These are phyloP conservation scores for Cyamopsis tetragonoloba DNA, from an alignment of 306 rosid species.

Conservation along the genomic window DNA sequence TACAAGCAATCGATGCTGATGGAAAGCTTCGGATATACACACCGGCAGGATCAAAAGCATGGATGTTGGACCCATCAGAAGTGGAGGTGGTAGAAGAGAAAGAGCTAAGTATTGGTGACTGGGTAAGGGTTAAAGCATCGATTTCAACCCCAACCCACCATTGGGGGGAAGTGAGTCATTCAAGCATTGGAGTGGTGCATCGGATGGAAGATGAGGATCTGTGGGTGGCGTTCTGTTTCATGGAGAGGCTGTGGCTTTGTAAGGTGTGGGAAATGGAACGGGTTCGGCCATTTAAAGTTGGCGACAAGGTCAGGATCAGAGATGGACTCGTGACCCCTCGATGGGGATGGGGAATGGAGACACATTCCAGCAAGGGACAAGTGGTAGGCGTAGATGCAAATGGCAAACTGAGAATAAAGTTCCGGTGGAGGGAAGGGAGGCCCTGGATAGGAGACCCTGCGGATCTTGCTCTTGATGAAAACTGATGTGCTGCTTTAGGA, in stretches of 20 bases:
- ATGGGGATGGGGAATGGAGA: constrained; percentile 99
- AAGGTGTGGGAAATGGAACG: constrained; percentile 80
- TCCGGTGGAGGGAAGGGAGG: constrained; percentile 97
- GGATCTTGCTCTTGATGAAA: constrained; percentile 67
- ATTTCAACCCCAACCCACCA: constrained; percentile 87
- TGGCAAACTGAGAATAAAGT: constrained; percentile 84
- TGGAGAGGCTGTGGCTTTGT: constrained; percentile 86
- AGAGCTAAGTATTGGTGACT: constrained; percentile 78
- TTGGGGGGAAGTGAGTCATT: constrained; percentile 96
- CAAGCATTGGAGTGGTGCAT: constrained; percentile 85
- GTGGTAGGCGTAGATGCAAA: constrained; percentile 95
- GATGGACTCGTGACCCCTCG: constrained; percentile 84
- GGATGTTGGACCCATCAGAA: constrained; percentile 98
- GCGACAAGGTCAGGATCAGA: constrained; percentile 83
- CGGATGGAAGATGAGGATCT: constrained; percentile 83
- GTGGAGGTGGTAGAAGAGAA: constrained; percentile 73
- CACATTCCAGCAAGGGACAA: constrained; percentile 85
- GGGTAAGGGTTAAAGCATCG: constrained; percentile 79
- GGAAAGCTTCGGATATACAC: constrained; percentile 91
- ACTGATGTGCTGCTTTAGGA: constrained; percentile 25
- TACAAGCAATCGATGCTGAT: constrained; percentile 87
- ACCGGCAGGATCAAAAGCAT: constrained; percentile 80
- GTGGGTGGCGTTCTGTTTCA: constrained; percentile 82
- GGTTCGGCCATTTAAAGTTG: constrained; percentile 64
- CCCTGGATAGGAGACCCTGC: constrained; percentile 99